Percentiles rank a stretch among this genome's conserved stretches.
Conservation (phyloP, 257 asterid genomes). For the Pogostemon cablin region DNA sequence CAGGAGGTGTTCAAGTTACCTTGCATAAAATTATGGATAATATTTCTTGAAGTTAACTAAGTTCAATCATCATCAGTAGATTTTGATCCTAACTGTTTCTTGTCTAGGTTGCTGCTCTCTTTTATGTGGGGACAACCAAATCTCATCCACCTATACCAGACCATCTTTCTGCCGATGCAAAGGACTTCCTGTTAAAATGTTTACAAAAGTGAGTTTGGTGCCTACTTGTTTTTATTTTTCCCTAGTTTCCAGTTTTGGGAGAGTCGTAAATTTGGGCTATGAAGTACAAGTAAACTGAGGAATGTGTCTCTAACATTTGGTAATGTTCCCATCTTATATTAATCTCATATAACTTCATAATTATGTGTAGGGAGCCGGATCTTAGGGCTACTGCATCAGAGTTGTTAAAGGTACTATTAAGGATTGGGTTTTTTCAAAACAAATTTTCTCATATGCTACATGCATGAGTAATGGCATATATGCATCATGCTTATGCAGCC, state of each 20-base stretch:
- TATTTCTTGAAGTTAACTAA: constrained; percentile 13
- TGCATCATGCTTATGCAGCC: constrained; percentile 15
- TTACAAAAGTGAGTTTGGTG: constrained; percentile 75
- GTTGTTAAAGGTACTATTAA: constrained; percentile 71
- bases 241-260: constrained; percentile 19
- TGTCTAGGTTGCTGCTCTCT: constrained; percentile 92
- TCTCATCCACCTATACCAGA: constrained; percentile 99
- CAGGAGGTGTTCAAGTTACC: constrained; percentile 63
- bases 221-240: constrained; percentile 17
- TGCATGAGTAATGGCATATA: not conserved
- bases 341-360: constrained; percentile 29
- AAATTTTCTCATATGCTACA: not conserved
- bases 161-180: constrained; percentile 89
- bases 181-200: constrained; percentile 86
- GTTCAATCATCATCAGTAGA: constrained; percentile 17
- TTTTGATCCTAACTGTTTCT: constrained; percentile 25
- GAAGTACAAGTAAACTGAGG: constrained; percentile 14
- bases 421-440: constrained; percentile 20
- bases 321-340: constrained; percentile 19
- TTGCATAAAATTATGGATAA: constrained; percentile 15
- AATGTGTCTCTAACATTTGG: constrained; percentile 12
- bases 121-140: constrained; percentile 96
- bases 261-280: constrained; percentile 12
- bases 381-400: constrained; percentile 84
- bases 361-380: constrained; percentile 79